Evolutionary conservation across 129 eudicot genomes (phyloP).

Genomic region (Saposhnikovia divaricata): DNA sequence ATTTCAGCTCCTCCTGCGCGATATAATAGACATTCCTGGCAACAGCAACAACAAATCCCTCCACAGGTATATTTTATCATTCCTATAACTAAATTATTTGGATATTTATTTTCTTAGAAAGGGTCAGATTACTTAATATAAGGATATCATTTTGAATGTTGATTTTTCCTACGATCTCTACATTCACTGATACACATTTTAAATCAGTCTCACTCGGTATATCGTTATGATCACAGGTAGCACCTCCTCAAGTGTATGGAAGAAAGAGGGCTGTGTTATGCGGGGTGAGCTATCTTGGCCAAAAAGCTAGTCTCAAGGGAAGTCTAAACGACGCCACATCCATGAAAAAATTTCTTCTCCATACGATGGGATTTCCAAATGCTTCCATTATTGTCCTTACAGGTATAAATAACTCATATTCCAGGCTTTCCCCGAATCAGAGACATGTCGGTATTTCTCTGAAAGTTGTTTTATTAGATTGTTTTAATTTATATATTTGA

Average conservation of each 20-base stretch:
- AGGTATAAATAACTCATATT: constrained; percentile 27
- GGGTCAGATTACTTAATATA: not conserved
- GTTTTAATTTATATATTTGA: too few species aligned
- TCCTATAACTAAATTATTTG: not conserved
- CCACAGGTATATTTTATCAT: not conserved
- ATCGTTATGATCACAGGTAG: not conserved
- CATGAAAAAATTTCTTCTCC: constrained; percentile 40
- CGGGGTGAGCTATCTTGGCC: constrained; percentile 66
- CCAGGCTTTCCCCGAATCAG: not conserved
- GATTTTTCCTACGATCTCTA: not conserved
- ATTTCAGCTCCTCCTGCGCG: not conserved
- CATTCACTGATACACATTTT: too few species aligned
- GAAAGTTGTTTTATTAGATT: too few species aligned
- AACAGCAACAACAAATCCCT: not conserved
- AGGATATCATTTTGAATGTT: not conserved
- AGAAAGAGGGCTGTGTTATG: constrained; percentile 57
- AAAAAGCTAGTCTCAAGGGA: constrained; percentile 41
- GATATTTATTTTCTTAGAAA: not conserved
- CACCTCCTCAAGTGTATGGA: constrained; percentile 27
- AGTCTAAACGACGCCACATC: constrained; percentile 48
- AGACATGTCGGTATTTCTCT: not conserved
- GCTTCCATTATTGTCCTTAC: constrained; percentile 56
- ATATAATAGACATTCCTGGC: constrained; percentile 1
- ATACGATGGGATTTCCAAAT: constrained; percentile 42
- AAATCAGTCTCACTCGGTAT: not conserved